Percentiles rank a stretch among this genome's conserved stretches.
phyloP scores from a whole-genome alignment of 2,329 filamentous ascomycete genomes.

The Talaromyces sp. region DNA sequence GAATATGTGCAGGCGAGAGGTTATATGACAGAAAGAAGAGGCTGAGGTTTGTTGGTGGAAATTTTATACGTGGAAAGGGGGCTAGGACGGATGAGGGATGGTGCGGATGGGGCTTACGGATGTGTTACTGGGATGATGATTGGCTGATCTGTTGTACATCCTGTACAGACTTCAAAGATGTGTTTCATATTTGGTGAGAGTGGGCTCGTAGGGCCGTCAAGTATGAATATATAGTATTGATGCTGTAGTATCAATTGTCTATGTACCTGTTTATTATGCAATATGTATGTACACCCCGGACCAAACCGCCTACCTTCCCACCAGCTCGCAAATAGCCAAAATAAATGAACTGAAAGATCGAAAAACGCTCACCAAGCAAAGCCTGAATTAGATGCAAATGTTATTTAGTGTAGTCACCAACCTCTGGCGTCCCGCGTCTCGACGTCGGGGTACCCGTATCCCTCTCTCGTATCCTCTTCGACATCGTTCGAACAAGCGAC shows the following conservation, averaged over 20 bases:
- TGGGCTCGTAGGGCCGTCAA: no score
- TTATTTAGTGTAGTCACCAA: neutral
- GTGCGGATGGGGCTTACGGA: neutral
- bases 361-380: neutral
- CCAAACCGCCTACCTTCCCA: neutral
- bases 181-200: no score
- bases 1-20: constrained; percentile 11
- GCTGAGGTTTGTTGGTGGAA: neutral
- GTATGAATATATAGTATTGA: neutral
- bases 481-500: neutral
- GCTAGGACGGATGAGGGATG: neutral
- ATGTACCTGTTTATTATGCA: neutral
- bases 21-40: neutral
- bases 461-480: neutral
- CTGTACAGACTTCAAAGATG: no score
- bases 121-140: neutral
- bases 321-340: neutral
- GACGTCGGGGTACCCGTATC: neutral
- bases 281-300: neutral
- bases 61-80: neutral
- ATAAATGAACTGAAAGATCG: neutral
- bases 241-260: neutral
- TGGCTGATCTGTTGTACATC: neutral
- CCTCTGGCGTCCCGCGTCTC: neutral
- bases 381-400: neutral